Base-by-base conservation (phyloP, 805 yeast species). In the Priceomyces castillae region DNA sequence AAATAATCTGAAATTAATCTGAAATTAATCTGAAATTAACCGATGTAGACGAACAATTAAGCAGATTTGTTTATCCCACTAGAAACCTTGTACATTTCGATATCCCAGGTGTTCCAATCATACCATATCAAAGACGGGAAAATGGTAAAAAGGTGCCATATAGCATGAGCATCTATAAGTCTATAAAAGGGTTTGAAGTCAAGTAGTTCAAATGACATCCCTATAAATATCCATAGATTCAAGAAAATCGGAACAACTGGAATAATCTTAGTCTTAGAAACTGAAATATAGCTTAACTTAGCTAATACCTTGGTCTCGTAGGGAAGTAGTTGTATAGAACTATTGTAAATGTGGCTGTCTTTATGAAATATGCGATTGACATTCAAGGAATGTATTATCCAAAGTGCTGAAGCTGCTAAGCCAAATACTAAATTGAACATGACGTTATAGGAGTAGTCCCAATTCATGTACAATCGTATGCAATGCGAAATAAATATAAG, bases 111-210 rank as follows among this genome's bases (percentile, higher is more conserved):
- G 42, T 66, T 68, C 76, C 76, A 85, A 34, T 76, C 78, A 60
- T 85, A 90, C 80, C 95, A 79, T 47, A 78, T 76, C 45, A 78
- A 66, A 0, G 92, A 80, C 0, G 98, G 98, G 56, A 88, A 61
- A 1, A 90, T 81, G 0, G 99, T 94, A 16, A 87, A 78, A 20
- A 86, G 73, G 61, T 94, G 99, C 99, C 99, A 94, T 31, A 92
- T 56, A 0, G 97, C 81, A 64, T 94, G 99, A 0, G 97, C 95
- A 65, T 94, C 99, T 2, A 62, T 40, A 9, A 61, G 46, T 38
- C 59, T 53, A 12, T 30, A 43, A 40, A 57, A 40, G 1, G 76
- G 76, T 18, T 51, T 55, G 39, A 69, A 70, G 41, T 71, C 76
- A 22, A 51, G 46, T 14, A 67, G 34, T 40, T 71, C 76, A 26